Evolutionary conservation across 108 stramenopile species (phyloP).

Genomic region (Nitzschia putrida): DNA sequence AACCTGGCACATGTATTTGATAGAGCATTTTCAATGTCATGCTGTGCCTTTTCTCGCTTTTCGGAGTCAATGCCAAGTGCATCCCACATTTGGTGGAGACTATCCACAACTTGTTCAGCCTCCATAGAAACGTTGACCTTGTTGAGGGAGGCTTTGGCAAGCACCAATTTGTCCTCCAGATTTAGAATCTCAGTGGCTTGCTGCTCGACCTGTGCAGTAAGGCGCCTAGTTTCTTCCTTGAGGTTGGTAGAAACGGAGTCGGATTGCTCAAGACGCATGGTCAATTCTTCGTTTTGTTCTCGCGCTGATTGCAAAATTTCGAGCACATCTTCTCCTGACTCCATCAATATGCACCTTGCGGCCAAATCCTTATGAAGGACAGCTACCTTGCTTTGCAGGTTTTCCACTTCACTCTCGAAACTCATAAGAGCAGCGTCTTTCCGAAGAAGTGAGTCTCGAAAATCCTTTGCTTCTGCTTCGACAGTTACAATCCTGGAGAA

Average conservation of each 20-base stretch:
- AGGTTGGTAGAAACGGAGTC: too few relatives aligned
- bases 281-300: background rate
- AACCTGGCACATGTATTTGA: conserved; percentile 59
- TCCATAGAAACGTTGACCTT: conserved; percentile 39
- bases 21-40: conserved; percentile 56
- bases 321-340: conserved; percentile 40
- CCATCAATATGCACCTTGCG: conserved; percentile 35
- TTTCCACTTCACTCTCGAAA: conserved; percentile 69
- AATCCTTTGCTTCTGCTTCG: conserved; percentile 51
- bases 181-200: conserved; percentile 24
- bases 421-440: conserved; percentile 68
- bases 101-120: conserved; percentile 38
- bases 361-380: conserved; percentile 49
- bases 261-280: too few relatives aligned
- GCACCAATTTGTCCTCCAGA: conserved; percentile 50
- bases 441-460: conserved; percentile 31
- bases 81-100: conserved; percentile 63
- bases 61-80: conserved; percentile 52
- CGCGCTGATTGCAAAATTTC: conserved; percentile 23
- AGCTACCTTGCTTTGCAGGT: conserved; percentile 42
- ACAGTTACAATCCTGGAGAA: conserved; percentile 52
- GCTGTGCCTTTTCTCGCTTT: conserved; percentile 44
- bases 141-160: conserved; percentile 46
- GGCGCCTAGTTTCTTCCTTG: background rate
- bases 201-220: background rate